Base-by-base conservation (phyloP, 345 rosid species). In the Eucalyptus microcorys region DNA sequence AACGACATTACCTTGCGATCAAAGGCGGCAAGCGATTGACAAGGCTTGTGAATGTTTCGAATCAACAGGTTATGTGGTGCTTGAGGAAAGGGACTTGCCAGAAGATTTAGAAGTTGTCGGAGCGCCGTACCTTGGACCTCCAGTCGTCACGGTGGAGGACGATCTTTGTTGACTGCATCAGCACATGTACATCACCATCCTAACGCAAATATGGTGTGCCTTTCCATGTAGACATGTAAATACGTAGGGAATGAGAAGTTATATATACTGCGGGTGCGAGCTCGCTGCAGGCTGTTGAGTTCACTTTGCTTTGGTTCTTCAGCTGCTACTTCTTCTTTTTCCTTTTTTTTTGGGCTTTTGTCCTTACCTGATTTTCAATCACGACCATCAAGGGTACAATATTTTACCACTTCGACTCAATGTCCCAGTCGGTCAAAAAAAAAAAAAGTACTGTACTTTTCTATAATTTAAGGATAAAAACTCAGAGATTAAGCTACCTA, bases 121-220 rank as follows among this genome's bases (percentile, higher is more conserved):
- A 89, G 91, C 93, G 49, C 93, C 92, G 2, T 93, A 92, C 83
- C 91, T 89, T 86, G 93, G 93, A 50, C 92, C 91, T 13, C 91
- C 91, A 12, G 27, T 92, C 66, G 55, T 83, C 50, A 76, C 83
- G 10, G 61, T n/a, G 76, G 57, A 87, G 7, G 84, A 88, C 55
- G 53, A 26, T 26, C 4, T 61, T 11, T 14, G 53, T 15, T 61
- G 15, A 40, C 71, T 59, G 47, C 14, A 21, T 40, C 47, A 76
- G 16, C 24, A 76, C 13, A 40, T 40, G 84, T 22, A 21, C 15
- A 21, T 64, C 47, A 40, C 83, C 47, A 1, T 76, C 84, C 43
- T 21, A 11, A 40, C 22, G 84, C 83, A 21, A 76, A 40, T 10
- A 2, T 10, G 27, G 83, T 21, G 83, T 76, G 83, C 47, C 27